Evolutionary conservation across 257 asterid genomes (phyloP), one percentile per base, ranked within the genome.

Genomic region (Solanum megistacrolobum): DNA sequence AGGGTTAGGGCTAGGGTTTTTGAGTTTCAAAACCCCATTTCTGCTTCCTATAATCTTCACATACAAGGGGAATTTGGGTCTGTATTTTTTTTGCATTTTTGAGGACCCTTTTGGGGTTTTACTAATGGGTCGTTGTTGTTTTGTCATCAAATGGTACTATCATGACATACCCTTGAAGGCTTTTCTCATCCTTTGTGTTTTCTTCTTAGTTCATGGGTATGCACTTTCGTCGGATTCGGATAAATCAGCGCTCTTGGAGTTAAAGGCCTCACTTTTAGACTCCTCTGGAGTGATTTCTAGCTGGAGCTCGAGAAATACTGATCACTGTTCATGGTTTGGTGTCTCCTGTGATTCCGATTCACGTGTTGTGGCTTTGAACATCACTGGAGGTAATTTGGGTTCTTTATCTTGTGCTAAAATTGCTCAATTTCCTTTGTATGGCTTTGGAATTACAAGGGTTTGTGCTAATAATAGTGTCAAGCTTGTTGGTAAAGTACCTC

Each of bases 321-420:
- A 92, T 92, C 94, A 93, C 91, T 97, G 99, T 89, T 88, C 91
- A 20, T 97, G 99, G 99, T 32, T 43, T 38, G 99, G 99, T 73
- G 95, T 97, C 60, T 86, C 93, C 9, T 97, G 99, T 84, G 98
- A 89, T 88, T 86, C 93, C 72, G 89, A 88, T 89, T 93, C 92
- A 62, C 95, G 98, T 84, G 99, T 97, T 74, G 90, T 93, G 23
- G 93, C 96, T 52, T 78, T 97, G 94, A 96, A 92, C 88, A 73
- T 97, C 38, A 92, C 92, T 29, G 98, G 97, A 93, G 98, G 98
- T 92, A 93, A 93, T 94, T 88, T 81, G 62, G 86, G 76, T 68
- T 92, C 97, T 29, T 25, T 90, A 32, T 92, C 96, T 87, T 95
- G 98, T 91, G 89, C 90, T 89, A 91, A 94, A 90, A 92, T 97